Percentiles rank a stretch among this genome's conserved stretches.
phyloP scores from a whole-genome alignment of 257 asterid species.

The Plantago major region DNA sequence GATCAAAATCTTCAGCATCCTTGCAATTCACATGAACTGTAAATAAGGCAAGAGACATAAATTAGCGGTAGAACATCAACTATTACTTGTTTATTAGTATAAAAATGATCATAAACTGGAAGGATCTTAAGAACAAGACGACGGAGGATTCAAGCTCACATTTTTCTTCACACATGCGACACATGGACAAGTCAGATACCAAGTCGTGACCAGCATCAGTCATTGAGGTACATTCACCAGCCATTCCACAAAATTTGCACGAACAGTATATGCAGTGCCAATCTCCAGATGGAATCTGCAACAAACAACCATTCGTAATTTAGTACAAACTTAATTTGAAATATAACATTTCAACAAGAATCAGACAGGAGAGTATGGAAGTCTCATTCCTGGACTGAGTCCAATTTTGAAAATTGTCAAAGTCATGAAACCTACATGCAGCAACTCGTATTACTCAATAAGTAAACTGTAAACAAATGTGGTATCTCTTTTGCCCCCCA shows the following conservation, averaged over 20 bases:
- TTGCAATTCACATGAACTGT: slow-evolving; percentile 76
- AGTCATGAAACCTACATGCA: no score
- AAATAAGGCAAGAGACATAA: slow-evolving; percentile 20
- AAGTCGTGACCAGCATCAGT: slow-evolving; percentile 30
- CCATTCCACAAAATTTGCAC: slow-evolving; percentile 83
- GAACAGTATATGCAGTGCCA: slow-evolving; percentile 87
- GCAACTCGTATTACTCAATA: no score
- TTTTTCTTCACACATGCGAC: slow-evolving; percentile 80
- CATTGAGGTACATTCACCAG: slow-evolving; percentile 36
- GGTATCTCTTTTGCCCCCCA: no score
- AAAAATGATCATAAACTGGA: slow-evolving; percentile 9
- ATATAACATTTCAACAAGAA: no score
- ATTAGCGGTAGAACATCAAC: slow-evolving; percentile 10
- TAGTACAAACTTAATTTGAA: background rate
- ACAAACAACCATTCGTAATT: slow-evolving; percentile 17
- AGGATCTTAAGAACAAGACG: background rate
- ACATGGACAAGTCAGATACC: slow-evolving; percentile 38
- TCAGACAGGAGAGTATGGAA: no score
- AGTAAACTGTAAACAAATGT: no score
- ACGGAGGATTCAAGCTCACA: slow-evolving; percentile 36
- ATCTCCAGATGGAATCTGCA: slow-evolving; percentile 82
- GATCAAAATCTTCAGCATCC: slow-evolving; percentile 36
- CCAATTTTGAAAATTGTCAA: no score
- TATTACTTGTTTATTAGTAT: slow-evolving; percentile 11
- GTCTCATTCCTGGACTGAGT: no score